phyloP scores from a whole-genome alignment of 2,329 filamentous ascomycete genomes.

The Stachybotrys chlorohalonatus region DNA sequence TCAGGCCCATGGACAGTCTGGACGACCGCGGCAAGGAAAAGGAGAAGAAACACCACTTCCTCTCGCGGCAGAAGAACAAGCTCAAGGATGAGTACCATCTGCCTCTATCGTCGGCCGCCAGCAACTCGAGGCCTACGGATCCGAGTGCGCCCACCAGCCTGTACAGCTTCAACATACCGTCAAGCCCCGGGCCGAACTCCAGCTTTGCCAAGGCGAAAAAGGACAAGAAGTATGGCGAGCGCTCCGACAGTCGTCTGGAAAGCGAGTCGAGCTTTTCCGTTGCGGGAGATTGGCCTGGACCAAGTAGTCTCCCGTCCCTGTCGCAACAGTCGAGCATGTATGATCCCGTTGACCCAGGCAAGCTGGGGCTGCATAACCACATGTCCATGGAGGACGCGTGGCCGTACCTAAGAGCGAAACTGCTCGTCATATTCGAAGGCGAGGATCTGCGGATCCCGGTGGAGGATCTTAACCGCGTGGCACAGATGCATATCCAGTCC shows the following conservation, averaged over 20 bases:
- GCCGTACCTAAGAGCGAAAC: conserved; percentile 68
- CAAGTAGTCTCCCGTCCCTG: conserved; percentile 40
- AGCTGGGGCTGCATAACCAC: conserved; percentile 53
- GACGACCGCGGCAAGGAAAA: conserved; percentile 52
- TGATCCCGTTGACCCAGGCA: conserved; percentile 45
- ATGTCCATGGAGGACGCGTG: conserved; percentile 72
- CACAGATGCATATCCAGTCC: conserved; percentile 69
- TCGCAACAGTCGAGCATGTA: conserved; percentile 35
- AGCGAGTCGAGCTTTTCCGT: conserved; percentile 37
- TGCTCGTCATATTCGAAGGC: conserved; percentile 72
- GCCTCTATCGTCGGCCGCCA: conserved; percentile 65
- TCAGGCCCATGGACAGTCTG: conserved; percentile 52
- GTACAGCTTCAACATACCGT: conserved; percentile 69
- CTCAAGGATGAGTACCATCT: conserved; percentile 66
- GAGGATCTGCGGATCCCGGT: conserved; percentile 72
- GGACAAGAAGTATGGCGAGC: conserved; percentile 74
- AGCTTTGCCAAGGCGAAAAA: conserved; percentile 77
- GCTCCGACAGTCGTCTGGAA: conserved; percentile 41
- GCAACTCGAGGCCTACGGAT: conserved; percentile 68
- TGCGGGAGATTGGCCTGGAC: conserved; percentile 41
- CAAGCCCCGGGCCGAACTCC: conserved; percentile 57
- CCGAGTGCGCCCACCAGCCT: conserved; percentile 66
- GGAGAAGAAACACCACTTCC: conserved; percentile 71
- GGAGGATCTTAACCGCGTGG: conserved; percentile 74
- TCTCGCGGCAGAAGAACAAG: conserved; percentile 73